A percentile compares a stretch with the other conserved stretches of the same genome.
Conservation (phyloP, 1,139 yeast genomes). For the Yamadazyma jaroonii region DNA sequence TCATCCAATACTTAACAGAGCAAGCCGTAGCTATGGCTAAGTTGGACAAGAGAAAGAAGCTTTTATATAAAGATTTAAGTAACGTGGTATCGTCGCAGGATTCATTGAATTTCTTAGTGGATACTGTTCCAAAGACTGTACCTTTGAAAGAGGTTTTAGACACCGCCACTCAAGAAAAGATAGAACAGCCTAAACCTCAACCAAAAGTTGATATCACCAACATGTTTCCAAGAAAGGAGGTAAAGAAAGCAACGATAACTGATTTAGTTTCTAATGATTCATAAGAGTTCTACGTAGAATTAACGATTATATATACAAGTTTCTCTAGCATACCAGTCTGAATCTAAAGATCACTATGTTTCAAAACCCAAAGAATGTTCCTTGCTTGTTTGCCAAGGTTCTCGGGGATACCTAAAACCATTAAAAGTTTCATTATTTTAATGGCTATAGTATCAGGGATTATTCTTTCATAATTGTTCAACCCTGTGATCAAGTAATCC, state of each 20-base stretch:
- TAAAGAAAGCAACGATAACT: conserved; percentile 32
- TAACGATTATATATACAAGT: conserved; percentile 1
- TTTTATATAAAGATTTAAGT: conserved; percentile 73
- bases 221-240: conserved; percentile 16
- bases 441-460: conserved; percentile 32
- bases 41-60: conserved; percentile 66
- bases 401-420: conserved; percentile 23
- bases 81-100: conserved; percentile 67
- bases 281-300: conserved; percentile 3
- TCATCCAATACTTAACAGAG: conserved; percentile 75
- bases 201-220: conserved; percentile 12
- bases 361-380: conserved; percentile 31
- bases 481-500: conserved; percentile 28
- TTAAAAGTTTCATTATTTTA: conserved; percentile 27
- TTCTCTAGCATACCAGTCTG: too few relatives aligned
- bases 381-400: conserved; percentile 24
- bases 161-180: conserved; percentile 13
- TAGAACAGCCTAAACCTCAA: conserved; percentile 25
- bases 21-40: conserved; percentile 73
- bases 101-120: conserved; percentile 64
- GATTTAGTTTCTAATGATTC: conserved; percentile 23
- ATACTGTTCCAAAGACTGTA: conserved; percentile 64
- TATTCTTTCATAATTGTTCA: conserved; percentile 28
- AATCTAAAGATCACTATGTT: conserved; percentile 6
- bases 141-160: conserved; percentile 54